These are phyloP conservation scores for Amphirosellinia nigrospora DNA, from an alignment of 495 filamentous ascomycete genomes.

Conservation along the genomic window DNA sequence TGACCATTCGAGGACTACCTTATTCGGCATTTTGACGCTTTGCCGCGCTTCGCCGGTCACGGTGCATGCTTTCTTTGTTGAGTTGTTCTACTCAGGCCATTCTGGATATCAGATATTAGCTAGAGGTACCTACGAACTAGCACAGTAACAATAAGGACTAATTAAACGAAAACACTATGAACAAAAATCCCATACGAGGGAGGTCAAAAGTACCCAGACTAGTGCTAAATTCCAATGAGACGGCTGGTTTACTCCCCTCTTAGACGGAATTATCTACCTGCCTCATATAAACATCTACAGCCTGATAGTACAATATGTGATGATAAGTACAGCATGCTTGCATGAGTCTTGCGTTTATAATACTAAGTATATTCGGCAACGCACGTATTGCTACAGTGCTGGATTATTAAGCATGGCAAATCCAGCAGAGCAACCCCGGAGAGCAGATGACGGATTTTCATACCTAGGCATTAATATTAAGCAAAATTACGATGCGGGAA, in stretches of 20 bases:
- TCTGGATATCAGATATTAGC: not conserved
- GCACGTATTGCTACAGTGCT: not conserved
- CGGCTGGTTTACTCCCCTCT: not conserved
- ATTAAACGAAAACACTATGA: not conserved
- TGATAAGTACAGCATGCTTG: not conserved
- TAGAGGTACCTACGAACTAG: not conserved
- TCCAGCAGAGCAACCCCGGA: not conserved
- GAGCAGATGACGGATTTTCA: not conserved
- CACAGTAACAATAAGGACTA: not conserved
- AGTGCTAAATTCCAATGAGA: not conserved
- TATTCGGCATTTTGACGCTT: not conserved
- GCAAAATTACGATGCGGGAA: not conserved
- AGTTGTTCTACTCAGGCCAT: not conserved
- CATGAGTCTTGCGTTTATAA: not conserved
- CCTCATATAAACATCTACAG: not conserved
- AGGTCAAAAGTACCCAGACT: not conserved
- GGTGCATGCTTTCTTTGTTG: not conserved
- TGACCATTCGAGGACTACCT: conserved; percentile 7
- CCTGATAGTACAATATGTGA: not conserved
- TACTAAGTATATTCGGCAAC: not conserved
- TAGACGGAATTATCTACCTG: not conserved
- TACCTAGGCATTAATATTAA: not conserved
- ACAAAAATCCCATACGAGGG: not conserved
- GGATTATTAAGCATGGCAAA: too few relatives aligned
- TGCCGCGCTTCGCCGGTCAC: conserved; percentile 6